Evolutionary conservation across 805 yeast genomes (phyloP), one percentile per base, ranked within the genome.

Genomic region (Zygotorulaspora sp.): DNA sequence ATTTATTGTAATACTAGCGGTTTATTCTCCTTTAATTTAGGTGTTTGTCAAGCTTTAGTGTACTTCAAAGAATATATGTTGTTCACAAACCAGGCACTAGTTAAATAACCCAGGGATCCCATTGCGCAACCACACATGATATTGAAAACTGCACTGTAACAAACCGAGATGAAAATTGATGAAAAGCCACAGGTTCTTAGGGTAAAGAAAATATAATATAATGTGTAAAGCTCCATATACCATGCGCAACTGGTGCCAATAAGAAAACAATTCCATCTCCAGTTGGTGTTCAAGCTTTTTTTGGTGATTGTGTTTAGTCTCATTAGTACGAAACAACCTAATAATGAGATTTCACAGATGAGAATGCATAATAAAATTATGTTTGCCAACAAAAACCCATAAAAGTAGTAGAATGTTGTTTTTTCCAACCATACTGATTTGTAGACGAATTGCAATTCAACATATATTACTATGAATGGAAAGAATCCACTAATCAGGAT

Each of bases 241-340:
- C 80, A 68, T 20, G 87, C 86, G 32, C 84, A 73, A 40, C 89
- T 77, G 3, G 77, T 66, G 4, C 94, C 85, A 19, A 79, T 75
- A 37, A 76, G 58, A 59, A 85, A 86, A 9, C 87, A 68, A 48
- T 80, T 70, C 95, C 95, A 86, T 55, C 84, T 85, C 96, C 96
- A 88, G 14, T 30, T 31, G 25, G 32, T 38, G 5, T 14, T 35
- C 15, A 29, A 18, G 6, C 20, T n/a, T 21, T 31, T 25, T 12
- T 19, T 13, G 24, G 45, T 26, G 15, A 30, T 41, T 24, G 36
- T 30, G 29, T 34, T 30, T 11, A 36, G 28, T 8, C 36, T 68
- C 50, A 86, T 67, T 30, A 81, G 71, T 29, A 82, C 55, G 53
- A 81, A 86, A 7, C 81, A 71, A 5, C 83, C 77, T 29, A 86